Evolutionary conservation across 2,329 filamentous ascomycete genomes (phyloP), one percentile per base, ranked within the genome.

Genomic region (Aaosphaeria pasadenensis): DNA sequence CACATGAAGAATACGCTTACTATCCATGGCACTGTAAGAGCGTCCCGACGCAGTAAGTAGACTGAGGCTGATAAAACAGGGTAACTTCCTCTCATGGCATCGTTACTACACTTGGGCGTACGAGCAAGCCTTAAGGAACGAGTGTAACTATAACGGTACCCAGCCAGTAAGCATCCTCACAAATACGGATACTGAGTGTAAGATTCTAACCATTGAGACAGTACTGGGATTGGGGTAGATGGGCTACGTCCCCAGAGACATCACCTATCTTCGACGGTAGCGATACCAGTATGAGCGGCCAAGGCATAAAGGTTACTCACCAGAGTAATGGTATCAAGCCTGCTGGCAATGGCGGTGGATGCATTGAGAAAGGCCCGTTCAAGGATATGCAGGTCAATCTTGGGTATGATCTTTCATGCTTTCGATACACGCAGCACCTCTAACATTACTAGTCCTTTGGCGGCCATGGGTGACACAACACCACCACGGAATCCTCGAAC

Each of bases 221-320:
- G 45, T 81, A 80, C 66, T 78, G 76, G 71, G 77, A 82, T 63
- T 83, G 78, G 75, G 74, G 74, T 7, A 71, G 73, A 48, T 76
- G 73, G 60, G 67, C 72, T 5, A 47, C 66, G 3, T 75, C 79
- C 48, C 64, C 66, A 1, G 56, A 64, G 55, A 73, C 74, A 41
- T 80, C 78, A 1, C 76, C 79, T 11, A 62, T 84, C 45, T 84
- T 85, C 53, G 79, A 82, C 54, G 81, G 81, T 43, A 77, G 74
- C 55, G 75, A 75, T 29, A 79, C 76, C 47, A 71, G 74, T 38
- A 66, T 71, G 48, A 56, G 74, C 36, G 76, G 78, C 17, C 76
- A 81, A 50, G 78, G 79, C 33, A 64, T 54, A 31, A 64, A 65
- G 39, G 57, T 62, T 7, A 48, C 57, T 7, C 60, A 65, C 31